Evolutionary conservation across 805 yeast species (phyloP).

Genomic region (Wickerhamomyces alni): DNA sequence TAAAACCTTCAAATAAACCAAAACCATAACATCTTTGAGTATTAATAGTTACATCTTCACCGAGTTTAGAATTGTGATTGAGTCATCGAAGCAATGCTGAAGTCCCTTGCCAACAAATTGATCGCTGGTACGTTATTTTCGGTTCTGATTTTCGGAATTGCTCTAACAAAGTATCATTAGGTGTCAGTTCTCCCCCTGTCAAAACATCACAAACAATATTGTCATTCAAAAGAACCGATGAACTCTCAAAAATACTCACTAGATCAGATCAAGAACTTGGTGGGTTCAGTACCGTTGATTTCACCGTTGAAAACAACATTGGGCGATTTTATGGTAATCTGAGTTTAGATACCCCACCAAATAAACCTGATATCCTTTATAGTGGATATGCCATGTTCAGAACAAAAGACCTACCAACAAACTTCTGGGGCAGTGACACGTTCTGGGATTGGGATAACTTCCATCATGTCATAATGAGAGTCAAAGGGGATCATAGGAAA

Average conservation of each 20-base stretch:
- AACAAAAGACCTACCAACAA: constrained; percentile 55
- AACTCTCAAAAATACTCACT: constrained; percentile 44
- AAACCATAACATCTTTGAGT: too few relatives aligned
- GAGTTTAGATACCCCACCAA: constrained; percentile 60
- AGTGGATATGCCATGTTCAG: constrained; percentile 82
- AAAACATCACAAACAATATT: constrained; percentile 37
- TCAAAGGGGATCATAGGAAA: constrained; percentile 67
- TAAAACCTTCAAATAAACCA: too few relatives aligned
- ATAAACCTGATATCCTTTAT: constrained; percentile 55
- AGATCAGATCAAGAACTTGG: constrained; percentile 74
- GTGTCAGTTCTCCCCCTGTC: constrained; percentile 12
- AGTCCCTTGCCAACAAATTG: neutral
- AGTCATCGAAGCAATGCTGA: neutral
- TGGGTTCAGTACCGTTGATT: constrained; percentile 64
- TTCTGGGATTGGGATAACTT: constrained; percentile 70
- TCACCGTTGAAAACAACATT: constrained; percentile 34
- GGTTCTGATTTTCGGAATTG: too few relatives aligned
- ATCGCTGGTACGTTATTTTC: too few relatives aligned
- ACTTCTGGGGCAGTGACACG: constrained; percentile 34
- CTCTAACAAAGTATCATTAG: constrained; percentile 1
- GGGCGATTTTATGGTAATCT: constrained; percentile 70
- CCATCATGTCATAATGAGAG: constrained; percentile 58
- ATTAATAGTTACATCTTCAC: too few relatives aligned
- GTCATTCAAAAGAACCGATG: constrained; percentile 49
- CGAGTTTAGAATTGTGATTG: too few relatives aligned